phyloP scores from a whole-genome alignment of 176 grass and related monocot genomes.

The Aegilops tauschii region DNA sequence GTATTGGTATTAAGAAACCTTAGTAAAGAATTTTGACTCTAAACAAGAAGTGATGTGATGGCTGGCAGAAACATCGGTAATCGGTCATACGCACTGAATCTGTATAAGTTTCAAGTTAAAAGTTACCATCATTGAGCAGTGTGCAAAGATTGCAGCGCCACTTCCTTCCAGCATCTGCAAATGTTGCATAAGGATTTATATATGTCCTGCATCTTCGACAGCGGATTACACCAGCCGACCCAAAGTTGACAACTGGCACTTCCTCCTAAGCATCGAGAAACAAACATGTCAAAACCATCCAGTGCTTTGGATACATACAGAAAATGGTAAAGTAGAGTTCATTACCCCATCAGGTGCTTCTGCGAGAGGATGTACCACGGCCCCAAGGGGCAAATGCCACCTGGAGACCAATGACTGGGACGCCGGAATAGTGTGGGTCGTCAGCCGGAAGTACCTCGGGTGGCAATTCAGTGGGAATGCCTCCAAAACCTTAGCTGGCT shows the following conservation, averaged over 20 bases:
- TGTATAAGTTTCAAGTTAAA: neutral
- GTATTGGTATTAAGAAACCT: neutral
- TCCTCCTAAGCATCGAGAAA: constrained; percentile 59
- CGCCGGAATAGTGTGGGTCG: constrained; percentile 75
- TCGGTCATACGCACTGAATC: neutral
- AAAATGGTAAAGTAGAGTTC: constrained; percentile 3
- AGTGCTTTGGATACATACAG: neutral
- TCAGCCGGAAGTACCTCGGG: constrained; percentile 84
- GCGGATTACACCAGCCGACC: constrained; percentile 73
- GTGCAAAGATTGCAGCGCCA: constrained; percentile 99
- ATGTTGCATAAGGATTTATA: constrained; percentile 86
- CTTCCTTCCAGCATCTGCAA: constrained; percentile 94
- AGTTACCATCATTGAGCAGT: constrained; percentile 93
- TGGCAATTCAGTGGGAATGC: constrained; percentile 79
- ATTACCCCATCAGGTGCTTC: constrained; percentile 96
- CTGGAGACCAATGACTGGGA: constrained; percentile 85
- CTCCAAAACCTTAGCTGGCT: constrained; percentile 58
- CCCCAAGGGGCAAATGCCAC: constrained; percentile 96
- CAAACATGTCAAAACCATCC: constrained; percentile 18
- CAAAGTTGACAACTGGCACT: constrained; percentile 90
- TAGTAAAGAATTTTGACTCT: neutral
- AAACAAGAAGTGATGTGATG: neutral
- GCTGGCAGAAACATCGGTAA: neutral
- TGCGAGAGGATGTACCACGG: constrained; percentile 80
- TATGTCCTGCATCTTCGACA: constrained; percentile 97